Evolutionary conservation across 2,329 filamentous ascomycete genomes (phyloP).

Genomic region (Alternaria triticina): DNA sequence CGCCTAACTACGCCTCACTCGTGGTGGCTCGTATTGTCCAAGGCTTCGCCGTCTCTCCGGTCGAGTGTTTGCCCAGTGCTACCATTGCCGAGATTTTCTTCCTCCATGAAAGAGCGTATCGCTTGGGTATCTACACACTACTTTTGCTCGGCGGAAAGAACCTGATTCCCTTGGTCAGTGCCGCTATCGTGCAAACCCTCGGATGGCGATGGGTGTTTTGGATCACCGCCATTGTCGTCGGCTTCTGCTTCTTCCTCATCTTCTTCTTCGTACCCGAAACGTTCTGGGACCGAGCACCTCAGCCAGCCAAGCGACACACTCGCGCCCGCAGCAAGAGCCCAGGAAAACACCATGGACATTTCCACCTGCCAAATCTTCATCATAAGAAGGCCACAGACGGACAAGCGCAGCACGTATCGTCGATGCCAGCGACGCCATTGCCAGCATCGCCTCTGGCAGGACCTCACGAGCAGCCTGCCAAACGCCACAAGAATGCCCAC

Average conservation of each 20-base stretch:
- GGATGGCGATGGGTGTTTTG: constrained; percentile 93
- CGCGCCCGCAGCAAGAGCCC: constrained; percentile 36
- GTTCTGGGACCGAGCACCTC: constrained; percentile 88
- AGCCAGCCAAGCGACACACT: constrained; percentile 50
- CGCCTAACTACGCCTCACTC: constrained; percentile 79
- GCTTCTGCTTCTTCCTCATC: constrained; percentile 70
- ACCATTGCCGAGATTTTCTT: constrained; percentile 98
- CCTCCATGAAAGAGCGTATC: constrained; percentile 89
- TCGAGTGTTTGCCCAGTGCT: constrained; percentile 90
- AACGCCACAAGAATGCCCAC: constrained; percentile 20
- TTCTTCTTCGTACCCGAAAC: constrained; percentile 95
- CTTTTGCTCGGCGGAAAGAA: constrained; percentile 92
- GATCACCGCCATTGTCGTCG: constrained; percentile 83
- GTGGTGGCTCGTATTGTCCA: constrained; percentile 84
- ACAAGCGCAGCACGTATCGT: background rate
- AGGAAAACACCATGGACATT: constrained; percentile 32
- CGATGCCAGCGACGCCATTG: constrained; percentile 7
- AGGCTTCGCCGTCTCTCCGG: constrained; percentile 84
- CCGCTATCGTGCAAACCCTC: constrained; percentile 77
- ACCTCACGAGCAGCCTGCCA: constrained; percentile 11
- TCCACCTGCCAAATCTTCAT: constrained; percentile 32
- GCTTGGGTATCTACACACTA: constrained; percentile 91
- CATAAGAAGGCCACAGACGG: constrained; percentile 24
- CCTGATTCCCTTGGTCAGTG: constrained; percentile 83
- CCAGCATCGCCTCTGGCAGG: constrained; percentile 3